Evolutionary conservation across 371 early-diverging fungal genomes (phyloP).

Genomic region (Mucor velutinosus): DNA sequence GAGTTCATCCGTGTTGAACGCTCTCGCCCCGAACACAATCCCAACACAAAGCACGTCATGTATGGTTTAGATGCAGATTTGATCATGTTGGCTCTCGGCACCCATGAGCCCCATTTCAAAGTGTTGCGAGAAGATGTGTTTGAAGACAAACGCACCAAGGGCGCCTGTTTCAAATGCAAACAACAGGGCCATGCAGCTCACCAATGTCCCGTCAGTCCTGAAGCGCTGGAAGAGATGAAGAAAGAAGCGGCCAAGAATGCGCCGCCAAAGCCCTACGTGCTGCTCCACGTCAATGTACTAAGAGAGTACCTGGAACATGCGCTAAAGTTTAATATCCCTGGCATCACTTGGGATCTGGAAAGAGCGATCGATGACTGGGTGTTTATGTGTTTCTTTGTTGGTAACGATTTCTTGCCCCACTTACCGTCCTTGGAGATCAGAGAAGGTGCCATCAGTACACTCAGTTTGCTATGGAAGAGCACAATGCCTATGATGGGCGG

Average conservation of each 20-base stretch:
- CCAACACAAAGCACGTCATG: slow-evolving; percentile 93
- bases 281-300: slow-evolving; percentile 85
- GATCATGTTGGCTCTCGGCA: slow-evolving; percentile 98
- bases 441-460: slow-evolving; percentile 94
- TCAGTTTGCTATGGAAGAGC: slow-evolving; percentile 88
- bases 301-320: slow-evolving; percentile 94
- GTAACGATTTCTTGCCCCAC: slow-evolving; percentile 99
- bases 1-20: slow-evolving; percentile 94
- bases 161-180: slow-evolving; percentile 81
- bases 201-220: slow-evolving; percentile 71
- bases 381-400: slow-evolving; percentile 98
- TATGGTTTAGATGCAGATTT: slow-evolving; percentile 99
- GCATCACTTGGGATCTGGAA: slow-evolving; percentile 82
- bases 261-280: slow-evolving; percentile 83
- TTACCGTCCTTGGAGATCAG: slow-evolving; percentile 97
- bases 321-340: slow-evolving; percentile 66
- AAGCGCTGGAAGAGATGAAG: slow-evolving; percentile 16
- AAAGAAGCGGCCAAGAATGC: slow-evolving; percentile 63
- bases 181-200: slow-evolving; percentile 81
- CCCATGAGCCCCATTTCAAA: slow-evolving; percentile 96
- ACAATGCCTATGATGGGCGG: slow-evolving; percentile 75
- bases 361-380: slow-evolving; percentile 99
- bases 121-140: slow-evolving; percentile 98
- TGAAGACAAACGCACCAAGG: slow-evolving; percentile 59
- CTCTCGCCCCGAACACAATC: slow-evolving; percentile 74